Evolutionary conservation across 257 asterid genomes (phyloP), one percentile per base, ranked within the genome.

Genomic region (Ajuga chamaepitys): DNA sequence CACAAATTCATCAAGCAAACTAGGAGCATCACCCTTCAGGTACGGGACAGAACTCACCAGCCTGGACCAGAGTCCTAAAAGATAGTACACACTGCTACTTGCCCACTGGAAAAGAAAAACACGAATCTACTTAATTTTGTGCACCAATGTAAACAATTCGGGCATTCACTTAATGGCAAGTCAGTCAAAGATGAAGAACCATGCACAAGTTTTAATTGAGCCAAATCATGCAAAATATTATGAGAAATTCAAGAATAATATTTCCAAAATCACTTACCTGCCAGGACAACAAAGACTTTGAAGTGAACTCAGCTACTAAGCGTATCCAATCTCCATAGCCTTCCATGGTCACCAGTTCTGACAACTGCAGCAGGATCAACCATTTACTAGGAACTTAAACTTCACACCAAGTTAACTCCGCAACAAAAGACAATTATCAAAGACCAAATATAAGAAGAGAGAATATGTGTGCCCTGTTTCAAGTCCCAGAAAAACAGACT

Each of bases 241-340:
- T 56, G 57, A 53, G 61, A 51, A 62, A 51, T 45, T 60, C 51
- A 44, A 32, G 65, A 50, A 38, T 40, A 50, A 52, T 20, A 25
- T 37, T 55, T 65, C 20, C 48, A 67, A 59, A n/a, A 56, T 68
- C 55, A 67, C 46, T 42, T 57, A 77, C 99, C 97, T 94, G 96
- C 99, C 99, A 94, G 72, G 99, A 94, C 72, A 86, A 82, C 84
- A 94, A 74, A 76, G 99, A 94, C 77, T 79, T 85, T 45, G 87
- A 78, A 4, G 99, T 94, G 72, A 94, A 94, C 78, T 88, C 97
- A 1, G 99, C 99, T 61, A 94, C 99, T 68, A 94, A 81, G 60
- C 93, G 95, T 78, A 94, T 88, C 99, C 99, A 94, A 45, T 94
- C 99, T 75, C 85, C 85, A 71, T 94, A 94, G 67, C 95, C 96